Evolutionary conservation across 2,329 filamentous ascomycete species (phyloP).

Genomic region (Pseudogymnoascus sp.): DNA sequence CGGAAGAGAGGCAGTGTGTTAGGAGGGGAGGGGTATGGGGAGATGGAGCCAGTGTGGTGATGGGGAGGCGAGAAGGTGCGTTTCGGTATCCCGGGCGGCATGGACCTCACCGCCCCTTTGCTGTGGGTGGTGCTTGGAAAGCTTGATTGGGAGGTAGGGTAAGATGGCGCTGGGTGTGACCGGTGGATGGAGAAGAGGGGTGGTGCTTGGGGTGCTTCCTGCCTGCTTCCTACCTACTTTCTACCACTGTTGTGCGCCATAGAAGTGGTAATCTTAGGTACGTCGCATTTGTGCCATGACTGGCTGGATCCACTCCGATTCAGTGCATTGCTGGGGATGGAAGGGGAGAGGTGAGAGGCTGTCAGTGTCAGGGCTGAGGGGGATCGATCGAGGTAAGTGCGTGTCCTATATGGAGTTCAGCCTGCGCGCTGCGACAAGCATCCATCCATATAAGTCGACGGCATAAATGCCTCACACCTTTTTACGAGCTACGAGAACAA

Average conservation of each 20-base stretch:
- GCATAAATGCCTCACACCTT: slow-evolving; percentile 1
- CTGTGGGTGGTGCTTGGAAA: neutral
- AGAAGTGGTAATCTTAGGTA: no score
- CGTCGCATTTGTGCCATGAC: neutral
- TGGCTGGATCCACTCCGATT: neutral
- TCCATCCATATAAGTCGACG: neutral
- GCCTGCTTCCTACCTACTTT: no score
- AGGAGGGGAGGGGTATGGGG: no score
- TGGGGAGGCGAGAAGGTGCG: no score
- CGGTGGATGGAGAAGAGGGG: neutral
- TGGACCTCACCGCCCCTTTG: neutral
- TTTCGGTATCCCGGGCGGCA: neutral
- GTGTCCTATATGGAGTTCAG: neutral
- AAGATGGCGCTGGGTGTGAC: neutral
- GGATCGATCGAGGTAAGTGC: neutral
- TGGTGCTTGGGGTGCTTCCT: no score
- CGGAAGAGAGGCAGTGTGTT: neutral
- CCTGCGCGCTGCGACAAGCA: neutral
- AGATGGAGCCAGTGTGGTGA: no score
- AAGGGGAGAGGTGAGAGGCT: neutral
- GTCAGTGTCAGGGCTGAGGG: neutral
- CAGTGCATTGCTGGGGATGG: neutral
- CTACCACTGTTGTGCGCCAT: no score
- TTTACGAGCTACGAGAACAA: neutral
- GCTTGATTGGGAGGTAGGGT: neutral